Evolutionary conservation across 805 yeast species (phyloP).

Genomic region (Wickerhamomyces mucosus): DNA sequence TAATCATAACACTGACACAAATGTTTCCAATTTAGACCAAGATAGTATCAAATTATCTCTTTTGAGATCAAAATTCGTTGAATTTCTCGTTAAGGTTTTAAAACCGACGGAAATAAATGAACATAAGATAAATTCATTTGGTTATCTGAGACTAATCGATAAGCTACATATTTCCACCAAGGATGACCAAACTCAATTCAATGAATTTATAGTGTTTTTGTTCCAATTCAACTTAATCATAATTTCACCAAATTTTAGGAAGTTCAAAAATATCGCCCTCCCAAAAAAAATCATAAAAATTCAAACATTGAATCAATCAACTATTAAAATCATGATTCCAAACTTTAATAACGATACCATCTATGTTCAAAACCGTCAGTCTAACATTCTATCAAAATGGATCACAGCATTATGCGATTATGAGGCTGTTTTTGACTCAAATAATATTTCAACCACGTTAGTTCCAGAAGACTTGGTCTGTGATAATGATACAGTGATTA

Average conservation of each 20-base stretch:
- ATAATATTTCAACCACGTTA: slow-evolving; percentile 23
- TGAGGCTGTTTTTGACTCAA: slow-evolving; percentile 21
- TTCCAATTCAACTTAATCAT: slow-evolving; percentile 20
- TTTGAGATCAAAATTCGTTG: slow-evolving; percentile 12
- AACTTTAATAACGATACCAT: slow-evolving; percentile 5
- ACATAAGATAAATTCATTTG: slow-evolving; percentile 24
- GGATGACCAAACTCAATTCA: slow-evolving; percentile 17
- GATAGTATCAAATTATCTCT: slow-evolving; percentile 10
- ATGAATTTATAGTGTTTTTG: slow-evolving; percentile 23
- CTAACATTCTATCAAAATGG: slow-evolving; percentile 30
- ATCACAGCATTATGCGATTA: slow-evolving; percentile 27
- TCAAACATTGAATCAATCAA: slow-evolving; percentile 14
- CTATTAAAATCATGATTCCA: slow-evolving; percentile 11
- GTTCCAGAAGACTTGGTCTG: slow-evolving; percentile 6
- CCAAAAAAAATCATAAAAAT: slow-evolving; percentile 6
- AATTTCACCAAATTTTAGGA: slow-evolving; percentile 1
- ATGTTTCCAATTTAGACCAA: slow-evolving; percentile 1
- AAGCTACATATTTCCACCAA: slow-evolving; percentile 20
- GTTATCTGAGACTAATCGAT: slow-evolving; percentile 28
- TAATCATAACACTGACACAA: slow-evolving; percentile 2
- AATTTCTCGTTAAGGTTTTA: slow-evolving; percentile 6
- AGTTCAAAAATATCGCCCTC: slow-evolving; percentile 5
- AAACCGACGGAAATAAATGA: slow-evolving; percentile 13
- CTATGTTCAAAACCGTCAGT: slow-evolving; percentile 19
- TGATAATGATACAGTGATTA: neutral